Evolutionary conservation across 352 stramenopile genomes (phyloP).

Genomic region (Phytopythium montanum): DNA sequence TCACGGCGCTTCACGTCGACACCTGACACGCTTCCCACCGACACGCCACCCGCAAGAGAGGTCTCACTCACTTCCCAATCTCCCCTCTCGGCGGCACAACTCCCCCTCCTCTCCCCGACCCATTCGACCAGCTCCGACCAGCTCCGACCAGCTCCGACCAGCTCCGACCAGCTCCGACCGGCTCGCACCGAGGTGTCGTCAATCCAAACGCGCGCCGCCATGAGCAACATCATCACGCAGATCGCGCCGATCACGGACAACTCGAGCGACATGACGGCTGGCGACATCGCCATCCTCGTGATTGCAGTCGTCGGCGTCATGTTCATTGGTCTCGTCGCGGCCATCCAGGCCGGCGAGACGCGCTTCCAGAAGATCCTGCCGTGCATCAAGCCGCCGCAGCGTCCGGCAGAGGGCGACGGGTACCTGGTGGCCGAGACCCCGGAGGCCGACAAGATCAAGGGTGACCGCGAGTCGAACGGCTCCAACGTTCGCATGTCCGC

Average conservation of each 20-base stretch:
- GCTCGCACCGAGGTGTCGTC: background rate
- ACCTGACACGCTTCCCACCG: background rate
- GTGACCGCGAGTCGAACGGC: background rate
- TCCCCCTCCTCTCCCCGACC: no score
- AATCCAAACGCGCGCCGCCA: background rate
- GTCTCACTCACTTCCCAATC: conserved; percentile 6
- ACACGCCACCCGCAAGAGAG: background rate
- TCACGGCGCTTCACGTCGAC: background rate
- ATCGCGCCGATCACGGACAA: conserved; percentile 19
- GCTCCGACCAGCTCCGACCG: background rate
- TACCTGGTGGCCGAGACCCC: conserved; percentile 27
- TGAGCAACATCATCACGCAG: conserved; percentile 13
- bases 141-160: no score
- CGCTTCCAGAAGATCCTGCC: conserved; percentile 31
- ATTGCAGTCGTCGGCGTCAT: conserved; percentile 27
- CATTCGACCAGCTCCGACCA: no score
- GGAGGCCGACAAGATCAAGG: conserved; percentile 20
- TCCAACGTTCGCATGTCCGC: background rate
- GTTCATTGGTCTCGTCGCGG: conserved; percentile 29
- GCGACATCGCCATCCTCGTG: conserved; percentile 32
- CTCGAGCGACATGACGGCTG: conserved; percentile 26
- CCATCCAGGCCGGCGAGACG: conserved; percentile 32
- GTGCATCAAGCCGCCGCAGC: conserved; percentile 19
- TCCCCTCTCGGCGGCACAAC: background rate
- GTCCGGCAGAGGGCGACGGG: conserved; percentile 9